A percentile compares a stretch with the other conserved stretches of the same genome.
Evolutionary conservation across 176 grass and related monocot genomes (phyloP).

Genomic region (Zea luxurians): DNA sequence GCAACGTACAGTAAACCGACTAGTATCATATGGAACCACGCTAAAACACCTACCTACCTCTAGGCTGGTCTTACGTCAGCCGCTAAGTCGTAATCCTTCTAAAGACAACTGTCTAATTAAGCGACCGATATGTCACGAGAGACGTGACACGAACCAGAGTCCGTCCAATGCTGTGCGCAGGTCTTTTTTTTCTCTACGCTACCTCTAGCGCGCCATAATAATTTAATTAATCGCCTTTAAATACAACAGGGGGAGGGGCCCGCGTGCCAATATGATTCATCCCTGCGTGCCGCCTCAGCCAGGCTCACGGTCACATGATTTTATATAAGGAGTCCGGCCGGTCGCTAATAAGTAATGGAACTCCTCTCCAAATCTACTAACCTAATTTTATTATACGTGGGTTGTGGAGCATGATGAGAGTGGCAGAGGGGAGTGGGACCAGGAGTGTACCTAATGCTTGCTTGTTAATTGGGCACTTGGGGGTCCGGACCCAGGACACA

Average conservation of each 20-base stretch:
- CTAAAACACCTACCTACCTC: too few relatives aligned
- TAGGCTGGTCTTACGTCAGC: too few relatives aligned
- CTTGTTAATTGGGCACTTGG: slow-evolving; percentile 38
- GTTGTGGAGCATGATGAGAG: slow-evolving; percentile 15
- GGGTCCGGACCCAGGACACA: slow-evolving; percentile 12
- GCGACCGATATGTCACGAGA: too few relatives aligned
- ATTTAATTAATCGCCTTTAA: slow-evolving; percentile 1
- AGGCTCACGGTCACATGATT: neutral
- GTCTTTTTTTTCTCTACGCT: too few relatives aligned
- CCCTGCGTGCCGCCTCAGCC: neutral
- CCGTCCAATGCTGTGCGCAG: too few relatives aligned
- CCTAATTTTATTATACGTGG: slow-evolving; percentile 6
- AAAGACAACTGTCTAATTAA: too few relatives aligned
- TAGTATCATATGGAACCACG: too few relatives aligned
- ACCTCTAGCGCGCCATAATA: too few relatives aligned
- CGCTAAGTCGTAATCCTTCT: too few relatives aligned
- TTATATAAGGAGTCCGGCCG: neutral
- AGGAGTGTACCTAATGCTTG: neutral
- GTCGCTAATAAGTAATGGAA: neutral
- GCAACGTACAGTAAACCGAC: too few relatives aligned
- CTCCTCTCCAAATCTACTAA: neutral
- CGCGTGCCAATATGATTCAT: slow-evolving; percentile 49
- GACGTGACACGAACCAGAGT: too few relatives aligned
- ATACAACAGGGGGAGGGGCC: neutral
- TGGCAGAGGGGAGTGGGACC: neutral